Percentiles rank a stretch among this genome's conserved stretches.
These are phyloP conservation scores for Ophiostoma sp. DNA, from an alignment of 2,329 filamentous ascomycete genomes.

Conservation along the genomic window DNA sequence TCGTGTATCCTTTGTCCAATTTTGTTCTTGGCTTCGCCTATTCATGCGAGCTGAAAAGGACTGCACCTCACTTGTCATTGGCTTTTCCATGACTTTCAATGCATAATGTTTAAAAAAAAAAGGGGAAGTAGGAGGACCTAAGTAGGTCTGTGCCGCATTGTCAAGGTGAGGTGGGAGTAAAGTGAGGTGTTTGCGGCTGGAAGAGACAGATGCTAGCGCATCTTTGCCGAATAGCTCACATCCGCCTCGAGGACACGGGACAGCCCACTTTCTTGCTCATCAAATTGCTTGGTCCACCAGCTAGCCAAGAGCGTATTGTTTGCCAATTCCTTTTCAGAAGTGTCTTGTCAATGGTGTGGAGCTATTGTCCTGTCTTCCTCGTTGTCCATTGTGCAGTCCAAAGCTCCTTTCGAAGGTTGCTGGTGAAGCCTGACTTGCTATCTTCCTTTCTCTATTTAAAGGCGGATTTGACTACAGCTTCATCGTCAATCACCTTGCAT, in stretches of 20 bases:
- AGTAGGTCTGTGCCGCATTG: not conserved
- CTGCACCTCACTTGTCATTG: not conserved
- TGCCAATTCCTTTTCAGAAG: not conserved
- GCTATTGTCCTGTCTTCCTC: not conserved
- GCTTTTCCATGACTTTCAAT: not conserved
- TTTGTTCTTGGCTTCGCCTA: not conserved
- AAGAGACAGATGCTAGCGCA: not conserved
- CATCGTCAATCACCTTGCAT: not conserved
- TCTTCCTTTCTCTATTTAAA: not conserved
- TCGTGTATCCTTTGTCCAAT: not conserved
- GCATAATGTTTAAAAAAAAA: not conserved
- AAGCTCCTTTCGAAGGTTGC: not conserved
- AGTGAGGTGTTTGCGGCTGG: not conserved
- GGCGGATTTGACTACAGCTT: not conserved
- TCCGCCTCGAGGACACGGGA: not conserved
- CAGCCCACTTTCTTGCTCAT: not conserved
- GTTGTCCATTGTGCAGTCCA: too few species aligned
- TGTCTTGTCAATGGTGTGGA: conserved; percentile 5
- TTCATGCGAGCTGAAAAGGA: not conserved
- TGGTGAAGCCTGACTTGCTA: not conserved
- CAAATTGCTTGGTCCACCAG: not conserved
- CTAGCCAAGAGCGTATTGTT: not conserved
- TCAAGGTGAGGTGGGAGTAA: not conserved
- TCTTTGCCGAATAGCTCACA: not conserved
- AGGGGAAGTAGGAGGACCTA: not conserved